Base-by-base conservation (phyloP, 192 early-diverging fungal genomes). In the Coemansia sp. region DNA sequence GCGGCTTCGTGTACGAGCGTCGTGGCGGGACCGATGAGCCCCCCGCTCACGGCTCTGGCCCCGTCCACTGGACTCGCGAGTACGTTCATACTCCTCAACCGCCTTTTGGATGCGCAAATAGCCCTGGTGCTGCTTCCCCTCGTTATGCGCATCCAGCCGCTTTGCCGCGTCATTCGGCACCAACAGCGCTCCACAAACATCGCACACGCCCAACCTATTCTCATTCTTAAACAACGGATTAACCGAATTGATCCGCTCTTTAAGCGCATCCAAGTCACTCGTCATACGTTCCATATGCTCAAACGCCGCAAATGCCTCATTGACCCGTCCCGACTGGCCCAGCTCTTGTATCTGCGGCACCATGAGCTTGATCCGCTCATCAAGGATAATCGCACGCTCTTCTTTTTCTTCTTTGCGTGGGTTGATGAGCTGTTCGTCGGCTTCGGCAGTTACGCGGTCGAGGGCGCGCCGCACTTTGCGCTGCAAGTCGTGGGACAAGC, bases 41-140 rank as follows among this genome's bases (percentile, higher is more conserved):
- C 70, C 50, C 37, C 65, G 52, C 24, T 60, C 48, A 24, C 51
- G 35, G 15, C 68, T 55, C 15, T 70, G 64, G 50, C 68, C 21
- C 21, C 0, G 21, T 1, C 21, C 63, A 12, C 43, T 32, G 5
- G 47, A n/a, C 15, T 11, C 11, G 11, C 25, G 17, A 8, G 60
- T 59, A n/a, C 65, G 56, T 52, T 85, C 84, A 65, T 79, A 82
- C 59, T 91, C 87, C 64, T 91, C 87, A 45, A 89, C 78, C 14
- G 91, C 88, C 53, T 88, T 85, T 54, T 90, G 85, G 47, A 94
- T 91, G 48, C 84, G 86, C 21, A 88, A 76, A 69, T 92, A 94
- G 2, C 92, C 92, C 55, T 85, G 82, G 70, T 94, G 92, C 72
- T 94, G 92, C 67, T 92, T 92, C 29, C 92, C 92, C 37, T 89